These are phyloP conservation scores for Prototheca stagnorum DNA, from an alignment of 163 green algal genomes.

Conservation along the genomic window DNA sequence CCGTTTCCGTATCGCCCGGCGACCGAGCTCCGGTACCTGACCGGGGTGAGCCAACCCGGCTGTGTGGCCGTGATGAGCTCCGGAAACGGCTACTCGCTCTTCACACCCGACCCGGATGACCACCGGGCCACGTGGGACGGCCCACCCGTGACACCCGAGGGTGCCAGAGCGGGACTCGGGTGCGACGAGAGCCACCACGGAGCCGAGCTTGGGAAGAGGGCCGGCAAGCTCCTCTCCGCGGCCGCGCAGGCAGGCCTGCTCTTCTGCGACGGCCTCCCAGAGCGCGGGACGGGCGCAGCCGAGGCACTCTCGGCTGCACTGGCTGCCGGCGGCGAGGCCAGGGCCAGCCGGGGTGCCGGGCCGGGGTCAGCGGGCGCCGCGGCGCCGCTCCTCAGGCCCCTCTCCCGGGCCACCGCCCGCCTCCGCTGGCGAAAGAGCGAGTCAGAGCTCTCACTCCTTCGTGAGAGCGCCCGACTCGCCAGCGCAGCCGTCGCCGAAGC, in stretches of 20 bases:
- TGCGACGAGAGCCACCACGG: too few relatives aligned
- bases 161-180: slow-evolving; percentile 27
- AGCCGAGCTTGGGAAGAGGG: slow-evolving; percentile 52
- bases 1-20: slow-evolving; percentile 59
- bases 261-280: background rate
- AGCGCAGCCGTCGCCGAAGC: too few relatives aligned
- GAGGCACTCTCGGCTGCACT: slow-evolving; percentile 19
- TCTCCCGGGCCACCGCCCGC: too few relatives aligned
- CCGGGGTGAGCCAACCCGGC: slow-evolving; percentile 48
- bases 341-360: too few relatives aligned
- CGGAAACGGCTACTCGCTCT: slow-evolving; percentile 21
- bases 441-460: too few relatives aligned
- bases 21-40: slow-evolving; percentile 68
- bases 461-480: too few relatives aligned
- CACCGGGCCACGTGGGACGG: slow-evolving; percentile 47
- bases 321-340: background rate
- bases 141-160: slow-evolving; percentile 23
- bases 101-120: slow-evolving; percentile 20
- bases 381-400: too few relatives aligned
- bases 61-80: slow-evolving; percentile 26
- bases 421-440: too few relatives aligned
- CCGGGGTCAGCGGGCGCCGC: too few relatives aligned
- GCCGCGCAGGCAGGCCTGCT: slow-evolving; percentile 8
- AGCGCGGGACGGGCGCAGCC: slow-evolving; percentile 17
- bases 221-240: slow-evolving; percentile 33